Evolutionary conservation across 179 eudicot species (phyloP).

Genomic region (Heliamphora ciliata): DNA sequence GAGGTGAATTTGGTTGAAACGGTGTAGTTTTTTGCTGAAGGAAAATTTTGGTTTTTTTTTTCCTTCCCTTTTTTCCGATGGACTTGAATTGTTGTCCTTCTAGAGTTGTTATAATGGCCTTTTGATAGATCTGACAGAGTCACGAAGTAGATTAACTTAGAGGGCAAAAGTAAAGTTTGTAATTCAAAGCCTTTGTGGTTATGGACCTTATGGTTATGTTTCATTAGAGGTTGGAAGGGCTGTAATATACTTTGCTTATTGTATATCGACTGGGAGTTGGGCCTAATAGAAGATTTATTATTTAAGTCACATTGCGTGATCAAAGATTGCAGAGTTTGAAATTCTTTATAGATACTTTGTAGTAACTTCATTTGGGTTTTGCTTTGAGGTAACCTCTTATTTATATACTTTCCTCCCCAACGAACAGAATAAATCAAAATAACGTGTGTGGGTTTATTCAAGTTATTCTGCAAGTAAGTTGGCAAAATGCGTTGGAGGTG

Average conservation of each 20-base stretch:
- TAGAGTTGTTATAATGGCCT: not conserved
- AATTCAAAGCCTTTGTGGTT: not conserved
- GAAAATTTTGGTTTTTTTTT: not conserved
- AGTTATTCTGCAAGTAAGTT: not conserved
- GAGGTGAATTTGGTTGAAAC: not conserved
- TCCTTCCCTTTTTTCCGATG: too few relatives aligned
- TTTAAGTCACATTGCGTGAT: not conserved
- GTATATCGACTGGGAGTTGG: not conserved
- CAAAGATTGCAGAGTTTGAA: not conserved
- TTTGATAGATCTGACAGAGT: not conserved
- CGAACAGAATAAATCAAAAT: not conserved
- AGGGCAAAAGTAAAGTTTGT: not conserved
- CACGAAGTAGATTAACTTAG: not conserved
- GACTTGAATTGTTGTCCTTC: not conserved
- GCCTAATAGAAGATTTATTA: not conserved
- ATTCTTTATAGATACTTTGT: not conserved
- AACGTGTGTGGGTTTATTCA: not conserved
- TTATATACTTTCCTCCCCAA: not conserved
- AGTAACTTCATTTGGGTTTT: not conserved
- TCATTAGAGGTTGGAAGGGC: not conserved
- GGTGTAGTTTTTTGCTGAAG: not conserved
- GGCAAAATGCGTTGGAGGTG: not conserved
- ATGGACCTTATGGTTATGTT: not conserved
- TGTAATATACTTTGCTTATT: not conserved
- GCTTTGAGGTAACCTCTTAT: constrained; percentile 7